Conservation (phyloP, 2,329 filamentous ascomycete genomes). For the Penicillium sp. region DNA sequence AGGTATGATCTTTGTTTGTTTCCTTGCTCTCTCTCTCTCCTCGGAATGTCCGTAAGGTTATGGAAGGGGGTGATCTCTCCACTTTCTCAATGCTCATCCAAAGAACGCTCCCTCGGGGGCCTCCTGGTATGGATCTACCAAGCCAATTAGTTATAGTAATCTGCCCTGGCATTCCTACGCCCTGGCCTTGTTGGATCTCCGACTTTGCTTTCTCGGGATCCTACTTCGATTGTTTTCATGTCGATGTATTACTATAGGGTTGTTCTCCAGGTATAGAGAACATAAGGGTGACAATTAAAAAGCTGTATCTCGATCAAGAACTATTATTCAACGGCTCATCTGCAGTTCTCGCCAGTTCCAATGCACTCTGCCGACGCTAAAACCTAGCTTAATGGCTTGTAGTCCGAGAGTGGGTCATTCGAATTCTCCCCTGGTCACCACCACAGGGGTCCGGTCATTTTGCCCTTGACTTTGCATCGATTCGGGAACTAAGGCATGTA, state of each 20-base stretch:
- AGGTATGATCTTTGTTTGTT: constrained; percentile 9
- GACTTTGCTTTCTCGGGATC: not conserved
- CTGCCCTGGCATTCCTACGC: constrained; percentile 14
- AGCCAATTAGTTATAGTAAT: not conserved
- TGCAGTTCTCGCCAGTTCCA: not conserved
- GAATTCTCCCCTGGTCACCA: constrained; percentile 1
- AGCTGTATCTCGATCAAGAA: not conserved
- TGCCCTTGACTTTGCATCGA: not conserved
- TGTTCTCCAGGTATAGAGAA: not conserved
- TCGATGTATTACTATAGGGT: not conserved
- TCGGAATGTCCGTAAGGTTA: constrained; percentile 34
- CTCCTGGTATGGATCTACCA: constrained; percentile 28
- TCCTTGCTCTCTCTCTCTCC: constrained; percentile 4
- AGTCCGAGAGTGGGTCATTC: not conserved
- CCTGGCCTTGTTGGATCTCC: not conserved
- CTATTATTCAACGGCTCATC: not conserved
- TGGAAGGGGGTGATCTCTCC: constrained; percentile 13
- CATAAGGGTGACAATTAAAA: not conserved
- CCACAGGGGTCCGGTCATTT: not conserved
- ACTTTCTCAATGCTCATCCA: constrained; percentile 9
- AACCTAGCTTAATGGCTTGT: not conserved
- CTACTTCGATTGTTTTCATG: not conserved
- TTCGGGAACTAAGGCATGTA: constrained; percentile 16
- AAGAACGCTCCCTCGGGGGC: constrained; percentile 3
- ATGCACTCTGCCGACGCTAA: not conserved